phyloP scores from a whole-genome alignment of 2,329 filamentous ascomycete species.

The Hypoxylon sp. region DNA sequence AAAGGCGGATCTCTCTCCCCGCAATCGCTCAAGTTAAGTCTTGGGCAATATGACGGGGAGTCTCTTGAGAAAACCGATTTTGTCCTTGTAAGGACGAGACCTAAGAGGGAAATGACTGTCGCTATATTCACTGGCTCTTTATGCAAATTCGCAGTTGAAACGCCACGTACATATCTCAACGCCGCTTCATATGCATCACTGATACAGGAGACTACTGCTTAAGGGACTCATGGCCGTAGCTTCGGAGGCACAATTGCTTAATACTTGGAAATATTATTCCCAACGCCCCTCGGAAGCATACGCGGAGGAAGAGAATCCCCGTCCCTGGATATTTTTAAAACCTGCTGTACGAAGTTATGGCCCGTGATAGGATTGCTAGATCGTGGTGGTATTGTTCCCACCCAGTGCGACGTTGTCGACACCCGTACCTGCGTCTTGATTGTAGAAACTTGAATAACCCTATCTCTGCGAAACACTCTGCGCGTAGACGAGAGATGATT shows the following conservation, averaged over 20 bases:
- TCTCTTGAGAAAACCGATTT: neutral
- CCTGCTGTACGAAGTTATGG: constrained; percentile 25
- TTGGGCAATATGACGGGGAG: neutral
- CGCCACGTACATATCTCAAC: constrained; percentile 4
- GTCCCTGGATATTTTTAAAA: constrained; percentile 4
- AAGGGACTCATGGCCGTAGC: constrained; percentile 1
- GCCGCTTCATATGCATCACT: constrained; percentile 17
- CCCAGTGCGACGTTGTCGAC: constrained; percentile 27
- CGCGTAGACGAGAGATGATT: constrained; percentile 9
- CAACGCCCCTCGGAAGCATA: constrained; percentile 16
- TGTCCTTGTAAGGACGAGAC: neutral
- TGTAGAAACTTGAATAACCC: constrained; percentile 8
- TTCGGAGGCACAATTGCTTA: constrained; percentile 23
- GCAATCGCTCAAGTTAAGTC: constrained; percentile 7
- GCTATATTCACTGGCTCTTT: constrained; percentile 11
- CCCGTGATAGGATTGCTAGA: constrained; percentile 27
- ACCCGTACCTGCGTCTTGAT: constrained; percentile 12
- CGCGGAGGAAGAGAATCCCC: constrained; percentile 13
- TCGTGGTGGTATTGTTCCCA: constrained; percentile 34
- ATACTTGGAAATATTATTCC: constrained; percentile 2
- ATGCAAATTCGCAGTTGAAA: constrained; percentile 31
- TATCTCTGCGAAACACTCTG: constrained; percentile 34
- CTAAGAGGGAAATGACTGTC: neutral
- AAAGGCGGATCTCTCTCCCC: constrained; percentile 18
- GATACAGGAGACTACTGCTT: constrained; percentile 7